Percentiles rank a stretch among this genome's conserved stretches.
These are phyloP conservation scores for Ophiorrhiza pumila DNA, from an alignment of 257 asterid species.

Conservation along the genomic window DNA sequence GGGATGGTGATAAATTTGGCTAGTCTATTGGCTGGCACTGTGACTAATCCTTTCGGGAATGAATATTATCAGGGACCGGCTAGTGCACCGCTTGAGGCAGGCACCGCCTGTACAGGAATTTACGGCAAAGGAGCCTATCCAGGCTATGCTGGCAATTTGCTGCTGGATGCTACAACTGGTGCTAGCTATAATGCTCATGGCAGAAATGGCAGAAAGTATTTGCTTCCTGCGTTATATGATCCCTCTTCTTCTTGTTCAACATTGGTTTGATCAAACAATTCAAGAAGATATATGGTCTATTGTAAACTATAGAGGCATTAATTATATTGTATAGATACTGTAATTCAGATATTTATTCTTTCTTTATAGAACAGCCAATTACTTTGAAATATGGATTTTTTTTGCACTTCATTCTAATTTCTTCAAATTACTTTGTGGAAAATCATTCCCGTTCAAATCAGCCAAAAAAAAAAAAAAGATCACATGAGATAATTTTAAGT, in stretches of 20 bases:
- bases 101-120: constrained; percentile 34
- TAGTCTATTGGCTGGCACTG: constrained; percentile 30
- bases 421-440: background rate
- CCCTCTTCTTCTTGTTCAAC: constrained; percentile 18
- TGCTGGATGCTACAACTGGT: constrained; percentile 26
- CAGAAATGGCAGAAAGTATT: constrained; percentile 25
- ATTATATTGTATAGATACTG: background rate
- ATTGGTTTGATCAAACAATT: too few species aligned
- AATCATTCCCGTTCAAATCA: background rate
- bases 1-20: constrained; percentile 41
- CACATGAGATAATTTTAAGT: too few species aligned
- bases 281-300: too few species aligned
- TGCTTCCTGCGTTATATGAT: constrained; percentile 38
- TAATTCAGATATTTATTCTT: background rate
- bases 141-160: constrained; percentile 35
- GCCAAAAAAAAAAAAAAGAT: background rate
- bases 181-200: constrained; percentile 44
- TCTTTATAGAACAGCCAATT: background rate
- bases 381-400: background rate
- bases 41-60: constrained; percentile 33
- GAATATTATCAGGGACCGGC: constrained; percentile 40
- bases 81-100: constrained; percentile 35
- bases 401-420: background rate
- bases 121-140: constrained; percentile 39
- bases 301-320: background rate